A percentile compares a stretch with the other conserved stretches of the same genome.
Conservation (phyloP, 108 stramenopile genomes). For the Cyclotella sp. region DNA sequence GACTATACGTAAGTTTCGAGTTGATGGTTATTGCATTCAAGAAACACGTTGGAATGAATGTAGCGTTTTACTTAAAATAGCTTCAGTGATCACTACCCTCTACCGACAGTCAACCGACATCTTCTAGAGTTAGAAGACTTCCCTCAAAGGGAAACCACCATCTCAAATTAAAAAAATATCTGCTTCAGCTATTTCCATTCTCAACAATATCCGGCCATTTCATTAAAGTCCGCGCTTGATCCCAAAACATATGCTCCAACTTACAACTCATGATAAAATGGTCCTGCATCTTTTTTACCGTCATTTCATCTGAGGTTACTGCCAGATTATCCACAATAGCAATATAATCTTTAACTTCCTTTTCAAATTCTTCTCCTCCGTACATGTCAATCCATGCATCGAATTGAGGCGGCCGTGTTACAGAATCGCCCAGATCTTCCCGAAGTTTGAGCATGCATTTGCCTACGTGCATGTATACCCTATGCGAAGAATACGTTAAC, state of each 20-base stretch:
- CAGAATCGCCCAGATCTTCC: constrained; percentile 65
- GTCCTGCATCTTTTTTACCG: constrained; percentile 69
- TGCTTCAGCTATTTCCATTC: too few relatives aligned
- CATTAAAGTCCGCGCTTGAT: constrained; percentile 66
- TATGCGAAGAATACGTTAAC: too few relatives aligned
- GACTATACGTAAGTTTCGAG: too few relatives aligned
- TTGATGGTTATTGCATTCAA: too few relatives aligned
- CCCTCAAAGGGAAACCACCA: too few relatives aligned
- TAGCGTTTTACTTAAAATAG: too few relatives aligned
- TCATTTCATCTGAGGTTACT: constrained; percentile 44
- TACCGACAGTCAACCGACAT: too few relatives aligned
- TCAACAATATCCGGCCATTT: constrained; percentile 59
- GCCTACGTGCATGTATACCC: constrained; percentile 90
- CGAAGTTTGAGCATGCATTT: constrained; percentile 81
- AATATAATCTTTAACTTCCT: constrained; percentile 78
- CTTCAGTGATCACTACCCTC: too few relatives aligned
- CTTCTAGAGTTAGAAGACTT: too few relatives aligned
- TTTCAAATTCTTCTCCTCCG: constrained; percentile 83
- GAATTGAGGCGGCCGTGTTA: constrained; percentile 65
- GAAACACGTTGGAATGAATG: too few relatives aligned
- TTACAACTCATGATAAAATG: constrained; percentile 85
- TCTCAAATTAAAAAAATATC: too few relatives aligned
- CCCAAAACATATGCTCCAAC: constrained; percentile 93
- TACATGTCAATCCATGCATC: constrained; percentile 95
- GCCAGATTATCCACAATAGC: constrained; percentile 66